Base-by-base conservation (phyloP, 2,329 filamentous ascomycete genomes). In the Epicoccum nigrum region DNA sequence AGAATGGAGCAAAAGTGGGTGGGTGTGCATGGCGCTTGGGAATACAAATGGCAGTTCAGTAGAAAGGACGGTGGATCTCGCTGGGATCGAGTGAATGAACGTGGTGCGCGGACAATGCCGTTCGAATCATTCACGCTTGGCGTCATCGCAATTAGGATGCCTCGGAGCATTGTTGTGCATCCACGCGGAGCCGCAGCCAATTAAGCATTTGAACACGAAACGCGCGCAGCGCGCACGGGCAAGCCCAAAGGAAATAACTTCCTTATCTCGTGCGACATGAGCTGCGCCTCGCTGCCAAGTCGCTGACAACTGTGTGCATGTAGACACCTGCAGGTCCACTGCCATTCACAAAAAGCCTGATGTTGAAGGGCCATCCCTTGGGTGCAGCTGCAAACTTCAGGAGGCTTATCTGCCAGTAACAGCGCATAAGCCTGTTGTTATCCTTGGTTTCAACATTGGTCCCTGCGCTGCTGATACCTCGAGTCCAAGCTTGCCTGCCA, bases 111-210 rank as follows among this genome's bases (percentile, higher is more conserved):
- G 13, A 30, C 28, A 13, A 30, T 4, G 28, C 7, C 7, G 12
- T 31, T 41, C 30, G 34, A 51, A 30, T 23, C 43, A 15, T 38
- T 19, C 44, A 5, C 45, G 15, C 42, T 51, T 46, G 42, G 42
- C 42, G 42, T 45, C 42, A 46, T 46, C 19, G 25, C n/a, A n/a
- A n/a, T n/a, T n/a, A 25, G 23, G 23, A 19, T 41, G 15, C 42
- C 42, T 51, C 49, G 49, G 49, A 52, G 49, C 49, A 42, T 50
- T 38, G 30, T 45, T 35, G 27, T 28, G 37, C 42, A 42, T 40
- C 35, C 41, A 23, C 21, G 35, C 15, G 7, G 41, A 16, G 20
- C 11, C 21, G 13, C 42, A 33, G 49, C 49, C 42, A 51, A 51
- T 51, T 27, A 42, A 39, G 33, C 49, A 39, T n/a, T 13, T n/a